Base-by-base conservation (phyloP, 306 rosid species). In the Nissolia schottii region DNA sequence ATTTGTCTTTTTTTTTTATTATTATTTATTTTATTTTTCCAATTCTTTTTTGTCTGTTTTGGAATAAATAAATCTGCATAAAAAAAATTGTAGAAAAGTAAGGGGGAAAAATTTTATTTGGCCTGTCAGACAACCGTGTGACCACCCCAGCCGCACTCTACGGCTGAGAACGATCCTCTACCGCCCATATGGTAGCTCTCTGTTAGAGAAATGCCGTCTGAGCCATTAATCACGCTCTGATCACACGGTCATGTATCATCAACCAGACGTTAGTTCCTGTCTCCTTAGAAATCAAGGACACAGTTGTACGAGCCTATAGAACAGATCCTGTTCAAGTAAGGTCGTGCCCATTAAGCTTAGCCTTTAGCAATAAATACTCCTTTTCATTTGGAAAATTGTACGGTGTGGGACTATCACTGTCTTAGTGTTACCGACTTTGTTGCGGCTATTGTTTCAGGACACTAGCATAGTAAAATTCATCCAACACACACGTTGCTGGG, bases 311-410 rank as follows among this genome's bases (percentile, higher is more conserved):
- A 45, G 14, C 58, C 59, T 43, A 27, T 67, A 67, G 60, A 48
- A 67, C 60, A 46, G 45, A 67, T 18, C 56, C 72, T 46, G 57
- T n/a, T 49, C 48, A 67, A 67, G 57, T 67, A 67, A 49, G 45
- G 31, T 67, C 59, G 41, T 49, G 28, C 0, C 25, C 19, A 0
- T 1, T 0, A 0, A 0, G 0, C 1, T 12, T 32, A 0, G 1
- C 4, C 0, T 28, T 46, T 66, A 4, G 7, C 1, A 12, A 45
- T 27, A 66, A 9, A 45, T 8, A 11, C 1, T 0, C n/a, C 0
- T 22, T 37, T 2, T 14, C 1, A 29, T n/a, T 24, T 28, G 3
- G 1, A n/a, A n/a, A n/a, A n/a, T 41, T 1, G 2, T 2, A 0
- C 37, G 7, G 5, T 53, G 53, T 24, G 64, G 6, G 64, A 29